A percentile compares a stretch with the other conserved stretches of the same genome.
Evolutionary conservation across 305 asterid genomes (phyloP).

Genomic region (Solanum hybrid): DNA sequence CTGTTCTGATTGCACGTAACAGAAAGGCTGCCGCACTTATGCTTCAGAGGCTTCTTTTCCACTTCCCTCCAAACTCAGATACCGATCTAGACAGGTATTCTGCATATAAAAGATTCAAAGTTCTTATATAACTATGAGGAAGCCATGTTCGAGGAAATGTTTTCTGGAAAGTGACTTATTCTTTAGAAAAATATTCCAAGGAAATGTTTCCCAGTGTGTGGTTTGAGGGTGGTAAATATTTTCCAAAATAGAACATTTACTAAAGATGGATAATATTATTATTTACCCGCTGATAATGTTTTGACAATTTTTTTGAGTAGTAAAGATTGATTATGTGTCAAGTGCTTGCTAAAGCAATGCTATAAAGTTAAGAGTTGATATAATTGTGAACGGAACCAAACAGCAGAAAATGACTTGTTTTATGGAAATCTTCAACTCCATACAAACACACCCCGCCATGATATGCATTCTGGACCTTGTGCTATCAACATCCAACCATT

Average conservation of each 20-base stretch:
- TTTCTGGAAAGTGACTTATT: background rate
- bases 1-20: constrained; percentile 73
- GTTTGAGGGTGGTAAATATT: background rate
- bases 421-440: background rate
- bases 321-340: background rate
- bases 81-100: constrained; percentile 64
- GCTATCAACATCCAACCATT: background rate
- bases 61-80: constrained; percentile 74
- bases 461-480: background rate
- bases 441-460: background rate
- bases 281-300: background rate
- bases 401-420: background rate
- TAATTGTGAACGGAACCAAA: background rate
- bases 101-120: background rate
- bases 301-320: background rate
- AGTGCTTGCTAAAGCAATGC: too few relatives aligned
- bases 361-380: background rate
- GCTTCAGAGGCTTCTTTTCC: constrained; percentile 65
- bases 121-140: background rate
- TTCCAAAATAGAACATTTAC: background rate
- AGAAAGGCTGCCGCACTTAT: constrained; percentile 56
- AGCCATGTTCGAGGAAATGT: background rate
- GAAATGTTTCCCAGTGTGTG: background rate
- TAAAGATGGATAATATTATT: background rate
- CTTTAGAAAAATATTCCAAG: background rate